These are phyloP conservation scores for Epichloe gansuensis DNA, from an alignment of 2,329 filamentous ascomycete genomes.

Conservation along the genomic window DNA sequence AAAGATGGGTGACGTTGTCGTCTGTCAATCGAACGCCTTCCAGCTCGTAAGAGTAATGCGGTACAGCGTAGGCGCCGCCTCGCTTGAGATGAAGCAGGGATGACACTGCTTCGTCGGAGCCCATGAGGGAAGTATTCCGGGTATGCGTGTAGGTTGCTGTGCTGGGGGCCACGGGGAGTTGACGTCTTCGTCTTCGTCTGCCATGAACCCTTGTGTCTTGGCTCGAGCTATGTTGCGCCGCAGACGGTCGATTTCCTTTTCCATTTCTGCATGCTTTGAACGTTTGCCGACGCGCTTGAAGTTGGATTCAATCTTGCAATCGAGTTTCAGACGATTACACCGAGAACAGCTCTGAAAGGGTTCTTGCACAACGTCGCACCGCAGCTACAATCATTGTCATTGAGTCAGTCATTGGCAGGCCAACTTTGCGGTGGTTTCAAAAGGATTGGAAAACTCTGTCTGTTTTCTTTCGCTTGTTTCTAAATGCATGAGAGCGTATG, in stretches of 20 bases:
- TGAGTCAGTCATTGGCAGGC: background rate
- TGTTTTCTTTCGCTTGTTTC: background rate
- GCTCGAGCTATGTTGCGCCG: constrained; percentile 50
- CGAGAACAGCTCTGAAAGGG: constrained; percentile 67
- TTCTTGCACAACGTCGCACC: constrained; percentile 74
- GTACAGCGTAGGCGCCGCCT: constrained; percentile 48
- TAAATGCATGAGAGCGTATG: background rate
- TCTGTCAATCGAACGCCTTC: constrained; percentile 53
- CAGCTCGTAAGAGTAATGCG: constrained; percentile 47
- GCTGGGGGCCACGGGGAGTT: constrained; percentile 40
- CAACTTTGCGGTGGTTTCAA: background rate
- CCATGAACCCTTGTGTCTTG: constrained; percentile 43
- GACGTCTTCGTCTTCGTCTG: constrained; percentile 45
- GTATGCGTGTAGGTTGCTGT: constrained; percentile 47
- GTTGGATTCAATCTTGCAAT: constrained; percentile 78
- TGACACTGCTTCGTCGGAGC: constrained; percentile 56
- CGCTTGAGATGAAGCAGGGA: constrained; percentile 55
- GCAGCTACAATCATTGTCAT: constrained; percentile 39
- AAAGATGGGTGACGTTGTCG: constrained; percentile 50
- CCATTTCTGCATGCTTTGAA: constrained; percentile 76
- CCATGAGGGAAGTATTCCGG: constrained; percentile 52
- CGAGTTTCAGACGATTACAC: constrained; percentile 67
- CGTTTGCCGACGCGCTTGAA: constrained; percentile 78
- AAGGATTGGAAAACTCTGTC: background rate
- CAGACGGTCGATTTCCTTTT: constrained; percentile 63